Conservation (phyloP, 345 rosid species). For the Nephelium lappaceum region DNA sequence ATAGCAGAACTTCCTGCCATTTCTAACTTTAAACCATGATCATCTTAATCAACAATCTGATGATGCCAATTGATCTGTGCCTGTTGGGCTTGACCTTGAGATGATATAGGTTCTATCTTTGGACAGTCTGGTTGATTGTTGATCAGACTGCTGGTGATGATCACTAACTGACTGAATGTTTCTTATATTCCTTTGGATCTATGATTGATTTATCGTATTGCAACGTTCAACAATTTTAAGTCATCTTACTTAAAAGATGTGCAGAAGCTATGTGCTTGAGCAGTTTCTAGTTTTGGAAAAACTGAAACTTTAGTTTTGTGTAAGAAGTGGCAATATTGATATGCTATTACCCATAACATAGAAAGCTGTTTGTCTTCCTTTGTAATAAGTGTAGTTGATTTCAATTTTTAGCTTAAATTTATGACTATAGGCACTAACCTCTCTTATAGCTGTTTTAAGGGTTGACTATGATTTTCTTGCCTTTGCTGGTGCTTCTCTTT, state of each 20-base stretch:
- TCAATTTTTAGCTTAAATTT: not conserved
- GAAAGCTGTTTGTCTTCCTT: not conserved
- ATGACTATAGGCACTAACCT: not conserved
- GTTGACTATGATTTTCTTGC: not conserved
- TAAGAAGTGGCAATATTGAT: not conserved
- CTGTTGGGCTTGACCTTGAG: too few species aligned
- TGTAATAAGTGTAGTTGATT: not conserved
- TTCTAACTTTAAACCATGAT: too few species aligned
- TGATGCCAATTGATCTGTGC: too few species aligned
- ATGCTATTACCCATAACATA: not conserved
- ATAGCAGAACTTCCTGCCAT: too few species aligned
- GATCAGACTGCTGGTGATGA: too few species aligned
- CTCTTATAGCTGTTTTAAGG: constrained; percentile 4
- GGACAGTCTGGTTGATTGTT: too few species aligned
- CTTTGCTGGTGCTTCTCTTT: not conserved
- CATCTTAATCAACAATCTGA: too few species aligned
- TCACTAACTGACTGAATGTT: not conserved
- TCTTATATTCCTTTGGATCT: not conserved
- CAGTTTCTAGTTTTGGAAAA: constrained; percentile 2
- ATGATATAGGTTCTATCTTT: too few species aligned
- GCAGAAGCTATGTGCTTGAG: not conserved
- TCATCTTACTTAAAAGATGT: not conserved
- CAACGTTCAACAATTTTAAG: not conserved
- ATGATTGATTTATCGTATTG: not conserved
- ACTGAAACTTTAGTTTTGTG: not conserved